These are phyloP conservation scores for Syzygium oleosum DNA, from an alignment of 345 rosid species.

Conservation along the genomic window DNA sequence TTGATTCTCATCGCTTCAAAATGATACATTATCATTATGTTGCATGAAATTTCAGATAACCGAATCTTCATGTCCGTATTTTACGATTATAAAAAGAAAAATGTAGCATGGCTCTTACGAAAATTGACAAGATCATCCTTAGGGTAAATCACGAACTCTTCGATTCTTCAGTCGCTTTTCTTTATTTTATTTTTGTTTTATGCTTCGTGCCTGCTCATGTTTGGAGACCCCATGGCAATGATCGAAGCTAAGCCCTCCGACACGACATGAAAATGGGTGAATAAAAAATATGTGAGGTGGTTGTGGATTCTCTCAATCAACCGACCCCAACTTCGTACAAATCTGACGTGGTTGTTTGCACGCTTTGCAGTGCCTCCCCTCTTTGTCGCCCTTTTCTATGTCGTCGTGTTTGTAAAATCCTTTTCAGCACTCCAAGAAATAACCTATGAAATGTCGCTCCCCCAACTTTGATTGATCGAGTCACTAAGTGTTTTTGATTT, in stretches of 20 bases:
- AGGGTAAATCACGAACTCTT: not conserved
- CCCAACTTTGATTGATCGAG: not conserved
- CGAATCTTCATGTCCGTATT: not conserved
- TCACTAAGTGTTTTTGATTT: not conserved
- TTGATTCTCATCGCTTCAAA: not conserved
- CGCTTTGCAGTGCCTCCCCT: not conserved
- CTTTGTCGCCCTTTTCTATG: not conserved
- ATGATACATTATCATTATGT: not conserved
- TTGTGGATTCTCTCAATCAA: not conserved
- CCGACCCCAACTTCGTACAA: not conserved
- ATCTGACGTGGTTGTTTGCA: not conserved
- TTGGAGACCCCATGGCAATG: not conserved
- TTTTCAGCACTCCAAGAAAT: not conserved
- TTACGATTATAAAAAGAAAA: not conserved
- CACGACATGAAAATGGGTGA: not conserved
- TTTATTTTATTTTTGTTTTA: not conserved
- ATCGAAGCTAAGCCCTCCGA: not conserved
- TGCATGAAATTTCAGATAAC: not conserved
- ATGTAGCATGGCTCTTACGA: not conserved
- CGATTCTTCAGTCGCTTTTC: not conserved
- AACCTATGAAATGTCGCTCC: not conserved
- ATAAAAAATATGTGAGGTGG: not conserved
- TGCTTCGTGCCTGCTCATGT: not conserved
- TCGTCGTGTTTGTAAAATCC: not conserved
- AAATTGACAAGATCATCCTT: not conserved